These are phyloP conservation scores for Lactuca saligna DNA, from an alignment of 129 eudicot species.

Conservation along the genomic window DNA sequence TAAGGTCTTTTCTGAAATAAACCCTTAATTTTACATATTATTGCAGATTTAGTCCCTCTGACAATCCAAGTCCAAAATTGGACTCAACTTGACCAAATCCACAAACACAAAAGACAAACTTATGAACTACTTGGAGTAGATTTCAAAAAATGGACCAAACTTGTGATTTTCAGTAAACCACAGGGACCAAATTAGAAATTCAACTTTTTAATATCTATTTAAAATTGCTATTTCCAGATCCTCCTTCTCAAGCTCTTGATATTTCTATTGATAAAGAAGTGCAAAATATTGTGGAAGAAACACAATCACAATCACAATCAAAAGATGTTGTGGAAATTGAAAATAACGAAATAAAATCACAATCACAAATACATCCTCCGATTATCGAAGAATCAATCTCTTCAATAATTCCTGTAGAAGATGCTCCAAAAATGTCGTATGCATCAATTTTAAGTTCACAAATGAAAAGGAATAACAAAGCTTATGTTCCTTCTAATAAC, in stretches of 20 bases:
- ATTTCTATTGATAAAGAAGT: slow-evolving; percentile 39
- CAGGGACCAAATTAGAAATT: neutral
- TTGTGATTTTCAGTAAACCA: neutral
- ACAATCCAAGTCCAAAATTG: neutral
- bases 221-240: slow-evolving; percentile 36
- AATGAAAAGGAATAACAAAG: slow-evolving; percentile 41
- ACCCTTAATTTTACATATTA: no score
- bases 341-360: neutral
- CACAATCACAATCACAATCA: neutral
- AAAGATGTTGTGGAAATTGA: slow-evolving; percentile 34
- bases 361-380: neutral
- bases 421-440: slow-evolving; percentile 74
- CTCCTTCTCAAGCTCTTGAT: slow-evolving; percentile 34
- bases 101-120: no score
- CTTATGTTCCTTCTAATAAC: slow-evolving; percentile 43
- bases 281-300: slow-evolving; percentile 33
- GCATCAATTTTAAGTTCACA: slow-evolving; percentile 72
- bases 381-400: slow-evolving; percentile 36
- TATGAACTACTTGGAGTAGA: no score
- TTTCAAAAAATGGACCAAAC: no score
- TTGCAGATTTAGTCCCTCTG: no score
- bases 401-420: slow-evolving; percentile 45
- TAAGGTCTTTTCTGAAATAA: no score
- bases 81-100: neutral
- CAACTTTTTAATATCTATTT: neutral